These are phyloP conservation scores for Malus hybrid DNA, from an alignment of 331 rosid genomes.

Conservation along the genomic window DNA sequence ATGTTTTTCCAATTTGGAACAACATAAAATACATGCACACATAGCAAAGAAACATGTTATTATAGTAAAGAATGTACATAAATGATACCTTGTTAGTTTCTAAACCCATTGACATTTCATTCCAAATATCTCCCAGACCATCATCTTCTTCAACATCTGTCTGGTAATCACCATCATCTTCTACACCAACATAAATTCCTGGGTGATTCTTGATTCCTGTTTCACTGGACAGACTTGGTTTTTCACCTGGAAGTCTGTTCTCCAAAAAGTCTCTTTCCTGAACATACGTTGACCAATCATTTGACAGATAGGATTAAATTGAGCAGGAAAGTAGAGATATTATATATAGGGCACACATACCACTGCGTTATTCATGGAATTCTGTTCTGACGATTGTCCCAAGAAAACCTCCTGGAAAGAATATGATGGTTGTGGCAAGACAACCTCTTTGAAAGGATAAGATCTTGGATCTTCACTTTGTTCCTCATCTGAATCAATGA, in stretches of 20 bases:
- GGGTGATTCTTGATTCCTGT: slow-evolving; percentile 7
- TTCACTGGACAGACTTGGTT: not conserved
- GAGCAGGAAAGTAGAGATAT: not conserved
- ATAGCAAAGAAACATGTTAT: not conserved
- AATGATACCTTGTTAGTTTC: slow-evolving; percentile 65
- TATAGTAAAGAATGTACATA: slow-evolving; percentile 6
- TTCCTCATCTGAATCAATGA: slow-evolving; percentile 85
- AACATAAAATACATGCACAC: not conserved
- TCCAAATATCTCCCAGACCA: slow-evolving; percentile 78
- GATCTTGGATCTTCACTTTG: slow-evolving; percentile 33
- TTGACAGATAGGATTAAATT: not conserved
- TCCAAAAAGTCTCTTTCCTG: slow-evolving; percentile 18
- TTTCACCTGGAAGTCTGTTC: slow-evolving; percentile 17
- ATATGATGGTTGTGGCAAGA: slow-evolving; percentile 22
- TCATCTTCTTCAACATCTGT: slow-evolving; percentile 48
- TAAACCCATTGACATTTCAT: slow-evolving; percentile 71
- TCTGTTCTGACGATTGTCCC: slow-evolving; percentile 20
- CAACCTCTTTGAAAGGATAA: slow-evolving; percentile 39
- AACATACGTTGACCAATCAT: not conserved
- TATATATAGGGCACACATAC: slow-evolving; percentile 33
- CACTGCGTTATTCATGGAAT: slow-evolving; percentile 27
- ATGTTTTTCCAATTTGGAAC: not conserved
- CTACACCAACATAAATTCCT: slow-evolving; percentile 66
- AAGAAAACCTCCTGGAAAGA: slow-evolving; percentile 47
- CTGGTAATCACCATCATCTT: slow-evolving; percentile 32